Percentiles rank a stretch among this genome's conserved stretches.
Evolutionary conservation across 169 alveolate species (phyloP).

Genomic region (Plasmodium coatneyi): DNA sequence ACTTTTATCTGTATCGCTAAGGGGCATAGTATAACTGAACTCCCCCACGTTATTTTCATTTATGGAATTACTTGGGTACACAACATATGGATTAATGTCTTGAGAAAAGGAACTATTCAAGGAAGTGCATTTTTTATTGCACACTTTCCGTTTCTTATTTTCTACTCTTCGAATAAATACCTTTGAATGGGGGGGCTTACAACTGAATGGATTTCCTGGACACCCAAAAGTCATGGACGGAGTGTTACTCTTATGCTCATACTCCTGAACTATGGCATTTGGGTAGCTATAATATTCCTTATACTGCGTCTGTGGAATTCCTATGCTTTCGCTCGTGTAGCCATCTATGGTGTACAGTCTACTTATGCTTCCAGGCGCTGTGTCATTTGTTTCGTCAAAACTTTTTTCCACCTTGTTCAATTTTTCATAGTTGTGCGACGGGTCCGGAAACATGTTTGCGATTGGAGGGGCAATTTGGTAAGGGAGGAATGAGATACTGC

Average conservation of each 20-base stretch:
- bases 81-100: constrained; percentile 17
- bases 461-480: background rate
- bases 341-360: constrained; percentile 11
- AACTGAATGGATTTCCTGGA: constrained; percentile 35
- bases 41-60: constrained; percentile 30
- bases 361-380: constrained; percentile 14
- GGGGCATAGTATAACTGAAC: constrained; percentile 18
- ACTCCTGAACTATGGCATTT: constrained; percentile 16
- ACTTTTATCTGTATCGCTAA: background rate
- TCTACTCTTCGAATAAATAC: constrained; percentile 68
- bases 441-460: background rate
- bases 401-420: constrained; percentile 18
- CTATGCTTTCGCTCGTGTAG: constrained; percentile 19
- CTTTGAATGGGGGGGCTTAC: constrained; percentile 23
- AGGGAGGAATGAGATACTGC: background rate
- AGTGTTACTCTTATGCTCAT: constrained; percentile 17
- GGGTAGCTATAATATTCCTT: constrained; percentile 46
- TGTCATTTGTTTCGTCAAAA: constrained; percentile 56
- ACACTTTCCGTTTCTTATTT: constrained; percentile 29
- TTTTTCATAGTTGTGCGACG: constrained; percentile 9
- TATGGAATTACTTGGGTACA: constrained; percentile 39
- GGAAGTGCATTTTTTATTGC: constrained; percentile 20
- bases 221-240: constrained; percentile 15
- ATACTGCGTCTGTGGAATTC: constrained; percentile 14
- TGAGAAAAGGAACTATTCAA: constrained; percentile 24